Percentiles rank a stretch among this genome's conserved stretches.
These are phyloP conservation scores for Phytophthora pisi DNA, from an alignment of 352 stramenopile genomes.

Conservation along the genomic window DNA sequence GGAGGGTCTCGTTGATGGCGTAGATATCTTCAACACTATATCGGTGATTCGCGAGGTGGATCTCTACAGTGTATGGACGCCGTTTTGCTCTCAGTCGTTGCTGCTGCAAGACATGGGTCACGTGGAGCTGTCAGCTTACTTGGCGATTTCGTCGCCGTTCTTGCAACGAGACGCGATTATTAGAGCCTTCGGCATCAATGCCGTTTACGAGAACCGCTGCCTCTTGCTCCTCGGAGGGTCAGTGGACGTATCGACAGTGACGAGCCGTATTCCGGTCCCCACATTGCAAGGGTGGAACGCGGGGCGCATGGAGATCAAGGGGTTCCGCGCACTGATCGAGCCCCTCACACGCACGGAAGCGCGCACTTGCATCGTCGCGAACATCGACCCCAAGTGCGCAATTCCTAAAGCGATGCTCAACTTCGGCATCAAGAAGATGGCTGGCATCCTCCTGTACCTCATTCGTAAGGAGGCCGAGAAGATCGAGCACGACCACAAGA, in stretches of 20 bases:
- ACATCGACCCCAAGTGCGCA: conserved; percentile 80
- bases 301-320: conserved; percentile 76
- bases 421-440: conserved; percentile 86
- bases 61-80: conserved; percentile 73
- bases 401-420: conserved; percentile 77
- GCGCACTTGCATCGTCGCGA: conserved; percentile 77
- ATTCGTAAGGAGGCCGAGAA: conserved; percentile 82
- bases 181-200: conserved; percentile 79
- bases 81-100: conserved; percentile 74
- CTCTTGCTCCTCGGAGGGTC: conserved; percentile 72
- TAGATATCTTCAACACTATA: conserved; percentile 85
- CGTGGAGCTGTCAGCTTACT: conserved; percentile 69
- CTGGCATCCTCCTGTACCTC: conserved; percentile 76
- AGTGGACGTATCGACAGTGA: conserved; percentile 44
- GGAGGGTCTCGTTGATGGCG: conserved; percentile 73
- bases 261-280: conserved; percentile 45
- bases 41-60: conserved; percentile 85
- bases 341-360: conserved; percentile 69
- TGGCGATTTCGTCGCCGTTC: conserved; percentile 74
- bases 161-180: conserved; percentile 75
- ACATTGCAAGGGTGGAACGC: conserved; percentile 70
- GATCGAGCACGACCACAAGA: conserved; percentile 66
- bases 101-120: conserved; percentile 59
- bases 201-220: conserved; percentile 75
- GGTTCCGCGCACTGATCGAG: conserved; percentile 78